Base-by-base conservation (phyloP, 768 basidiomycete genomes). In the Amanita subjunquillea region DNA sequence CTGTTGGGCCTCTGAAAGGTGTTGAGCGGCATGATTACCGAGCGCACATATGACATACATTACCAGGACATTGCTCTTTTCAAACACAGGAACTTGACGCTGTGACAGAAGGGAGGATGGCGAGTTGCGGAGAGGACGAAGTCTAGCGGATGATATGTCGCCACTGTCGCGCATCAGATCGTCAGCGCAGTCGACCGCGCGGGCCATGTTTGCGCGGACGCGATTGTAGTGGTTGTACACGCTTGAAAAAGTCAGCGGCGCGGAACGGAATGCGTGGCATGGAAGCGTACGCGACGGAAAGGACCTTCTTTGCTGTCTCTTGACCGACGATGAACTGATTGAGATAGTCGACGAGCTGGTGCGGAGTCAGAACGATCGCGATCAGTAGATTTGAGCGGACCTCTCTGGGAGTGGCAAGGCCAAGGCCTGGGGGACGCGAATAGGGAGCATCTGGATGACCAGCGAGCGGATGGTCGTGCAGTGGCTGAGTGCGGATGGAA, bases 211-310 rank as follows among this genome's bases (percentile, higher is more conserved):
- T 52, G 85, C 82, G 23, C 80, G 78, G 4, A 91, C 83, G 40
- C 93, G 87, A 62, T 87, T 92, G 64, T 93, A 96, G 66, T 96
- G 94, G 59, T 96, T 95, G 75, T 85, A 96, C 2, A 95, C 91
- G 30, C 92, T 95, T 62, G 0, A 23, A 36, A 41, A 27, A 34
- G 17, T 40, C 37, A 48, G 48, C 39, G 20, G 47, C 10, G 6
- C 37, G 39, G 17, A 13, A 34, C 13, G 34, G 10, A 53, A n/a
- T 48, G 38, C 32, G 23, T 22, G 48, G 54, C 45, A 43, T 3
- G 32, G 34, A 25, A 45, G 80, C 91, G 64, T 68, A 92, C 91
- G 93, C 94, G 44, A 97, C 94, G 36, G 91, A 88, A 30, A 97
- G 77, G 22, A 89, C 85, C 63, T 92, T 91, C 79, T 98, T 98